Evolutionary conservation across 306 rosid species (phyloP), one percentile per base, ranked within the genome.

Genomic region (Albizia julibrissin): DNA sequence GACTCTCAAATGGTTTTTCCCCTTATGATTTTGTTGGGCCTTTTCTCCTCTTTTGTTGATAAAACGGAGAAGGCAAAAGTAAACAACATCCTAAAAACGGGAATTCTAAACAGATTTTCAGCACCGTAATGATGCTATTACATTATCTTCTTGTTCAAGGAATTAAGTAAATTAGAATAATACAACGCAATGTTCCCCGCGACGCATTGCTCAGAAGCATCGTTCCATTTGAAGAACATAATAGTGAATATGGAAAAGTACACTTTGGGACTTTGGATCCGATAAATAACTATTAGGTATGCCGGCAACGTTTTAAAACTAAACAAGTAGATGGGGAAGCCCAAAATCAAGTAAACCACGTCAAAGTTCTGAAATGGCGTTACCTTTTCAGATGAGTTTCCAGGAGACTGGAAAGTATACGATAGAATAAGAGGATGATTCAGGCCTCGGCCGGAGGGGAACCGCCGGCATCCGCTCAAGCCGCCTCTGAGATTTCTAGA

Each of bases 401-500:
- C 58, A 71, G 39, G 37, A 46, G 75, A 44, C 39, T 71, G 75
- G 26, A 31, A 71, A 44, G 4, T 43, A 44, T 71, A 11, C 22
- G 12, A 43, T 44, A 71, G 16, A 71, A 71, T 50, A 24, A 44
- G 49, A 24, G 44, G 58, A 50, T 71, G 58, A 71, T 71, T 44
- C 13, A 44, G 58, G n/a, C 58, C 58, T 71, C 37, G 34, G 58
- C 37, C 11, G 39, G 58, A 22, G 58, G 49, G 37, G 26, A 22
- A 7, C 58, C 75, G 9, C 39, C 75, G 75, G 3, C 58, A 71
- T 71, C 58, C 22, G 58, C 43, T 71, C 39, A 43, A 71, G 75
- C 75, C 15, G n/a, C 75, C 75, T 44, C 75, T 71, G 58, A 43
- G 56, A 71, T 71, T 71, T 71, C 58, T 71, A 7, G 75, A 71